phyloP scores from a whole-genome alignment of 2,329 filamentous ascomycete species.

The Zymoseptoria tritici region DNA sequence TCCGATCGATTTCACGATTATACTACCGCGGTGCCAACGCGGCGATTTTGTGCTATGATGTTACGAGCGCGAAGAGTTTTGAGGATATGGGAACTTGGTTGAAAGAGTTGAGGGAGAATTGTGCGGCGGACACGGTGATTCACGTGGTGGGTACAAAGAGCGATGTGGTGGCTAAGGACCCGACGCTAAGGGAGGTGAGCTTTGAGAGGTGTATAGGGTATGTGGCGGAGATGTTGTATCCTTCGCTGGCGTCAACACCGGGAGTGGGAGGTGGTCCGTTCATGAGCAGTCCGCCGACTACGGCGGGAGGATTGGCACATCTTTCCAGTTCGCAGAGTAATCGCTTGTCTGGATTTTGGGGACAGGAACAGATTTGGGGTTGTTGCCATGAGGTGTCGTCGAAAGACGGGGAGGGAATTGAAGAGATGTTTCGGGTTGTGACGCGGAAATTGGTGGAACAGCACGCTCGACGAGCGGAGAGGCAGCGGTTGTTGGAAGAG shows the following conservation, averaged over 20 bases:
- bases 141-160: conserved; percentile 94
- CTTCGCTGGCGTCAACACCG: conserved; percentile 37
- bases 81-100: conserved; percentile 90
- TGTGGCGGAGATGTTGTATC: conserved; percentile 82
- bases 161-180: conserved; percentile 82
- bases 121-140: conserved; percentile 51
- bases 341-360: conserved; percentile 71
- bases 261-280: conserved; percentile 4
- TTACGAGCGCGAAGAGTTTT: conserved; percentile 79
- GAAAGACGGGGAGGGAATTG: conserved; percentile 88
- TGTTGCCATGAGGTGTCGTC: conserved; percentile 95
- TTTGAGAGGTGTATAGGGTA: conserved; percentile 96
- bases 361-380: conserved; percentile 80
- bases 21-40: conserved; percentile 96
- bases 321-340: conserved; percentile 41
- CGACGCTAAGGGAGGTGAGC: conserved; percentile 69
- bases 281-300: conserved; percentile 10
- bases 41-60: conserved; percentile 89
- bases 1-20: conserved; percentile 85
- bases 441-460: conserved; percentile 79
- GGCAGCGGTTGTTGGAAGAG: conserved; percentile 40
- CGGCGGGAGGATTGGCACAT: conserved; percentile 31
- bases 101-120: conserved; percentile 71
- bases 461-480: conserved; percentile 48
- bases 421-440: conserved; percentile 89